A percentile compares a stretch with the other conserved stretches of the same genome.
Conservation (phyloP, 2,329 filamentous ascomycete species). For the Talaromyces sp. region DNA sequence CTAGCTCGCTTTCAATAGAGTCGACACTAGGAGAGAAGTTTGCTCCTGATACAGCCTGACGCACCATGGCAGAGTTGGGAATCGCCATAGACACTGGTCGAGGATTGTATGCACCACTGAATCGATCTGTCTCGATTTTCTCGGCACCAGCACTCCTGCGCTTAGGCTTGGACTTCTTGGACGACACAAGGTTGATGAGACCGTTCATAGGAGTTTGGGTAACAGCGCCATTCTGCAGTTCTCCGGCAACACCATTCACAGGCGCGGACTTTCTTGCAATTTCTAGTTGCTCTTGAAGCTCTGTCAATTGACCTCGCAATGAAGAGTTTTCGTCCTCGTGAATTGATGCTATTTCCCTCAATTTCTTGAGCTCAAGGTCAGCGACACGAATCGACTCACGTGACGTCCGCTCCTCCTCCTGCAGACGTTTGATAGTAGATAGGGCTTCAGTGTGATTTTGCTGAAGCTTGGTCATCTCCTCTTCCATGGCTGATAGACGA, state of each 20-base stretch:
- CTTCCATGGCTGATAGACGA: constrained; percentile 84
- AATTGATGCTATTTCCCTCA: constrained; percentile 69
- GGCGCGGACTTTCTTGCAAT: constrained; percentile 74
- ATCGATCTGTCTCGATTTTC: constrained; percentile 78
- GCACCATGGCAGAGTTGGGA: constrained; percentile 49
- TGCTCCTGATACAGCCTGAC: constrained; percentile 69
- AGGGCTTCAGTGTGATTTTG: constrained; percentile 85
- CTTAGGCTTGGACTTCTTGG: constrained; percentile 84
- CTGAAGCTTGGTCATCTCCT: constrained; percentile 91
- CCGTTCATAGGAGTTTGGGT: constrained; percentile 61
- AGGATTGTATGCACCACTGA: constrained; percentile 89
- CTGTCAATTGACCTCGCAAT: constrained; percentile 80
- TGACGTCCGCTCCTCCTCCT: constrained; percentile 86
- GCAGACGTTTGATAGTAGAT: constrained; percentile 84
- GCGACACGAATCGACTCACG: constrained; percentile 77
- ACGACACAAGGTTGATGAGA: constrained; percentile 93
- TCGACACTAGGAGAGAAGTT: constrained; percentile 79
- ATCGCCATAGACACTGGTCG: constrained; percentile 95
- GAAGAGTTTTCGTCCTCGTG: constrained; percentile 82
- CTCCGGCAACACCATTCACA: constrained; percentile 59
- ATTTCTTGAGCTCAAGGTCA: constrained; percentile 74
- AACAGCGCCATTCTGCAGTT: constrained; percentile 61
- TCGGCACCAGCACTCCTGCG: constrained; percentile 85
- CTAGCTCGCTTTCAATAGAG: constrained; percentile 91
- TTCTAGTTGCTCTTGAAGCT: constrained; percentile 90